phyloP scores from a whole-genome alignment of 2,329 filamentous ascomycete species.

The Graphiopsis chlorocephala region DNA sequence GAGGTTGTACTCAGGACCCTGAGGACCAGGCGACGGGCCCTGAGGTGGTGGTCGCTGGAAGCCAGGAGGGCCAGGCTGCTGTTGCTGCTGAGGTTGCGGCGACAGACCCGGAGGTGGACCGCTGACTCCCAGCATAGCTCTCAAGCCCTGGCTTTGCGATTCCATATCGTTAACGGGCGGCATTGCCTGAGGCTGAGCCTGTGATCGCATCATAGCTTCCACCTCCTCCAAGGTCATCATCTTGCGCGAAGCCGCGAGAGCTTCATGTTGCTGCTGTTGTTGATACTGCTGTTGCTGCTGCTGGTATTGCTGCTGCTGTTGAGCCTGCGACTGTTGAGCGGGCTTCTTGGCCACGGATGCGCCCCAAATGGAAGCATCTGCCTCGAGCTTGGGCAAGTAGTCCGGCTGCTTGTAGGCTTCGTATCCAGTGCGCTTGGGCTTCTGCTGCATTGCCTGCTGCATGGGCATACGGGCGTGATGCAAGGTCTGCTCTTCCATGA shows the following conservation, averaged over 20 bases:
- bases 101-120: constrained; percentile 21
- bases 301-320: constrained; percentile 18
- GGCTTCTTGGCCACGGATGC: constrained; percentile 60
- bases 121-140: constrained; percentile 35
- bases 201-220: constrained; percentile 82
- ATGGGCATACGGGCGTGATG: constrained; percentile 72
- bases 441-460: constrained; percentile 50
- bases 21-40: constrained; percentile 29
- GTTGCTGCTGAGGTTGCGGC: constrained; percentile 31
- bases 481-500: constrained; percentile 86
- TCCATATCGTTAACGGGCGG: constrained; percentile 25
- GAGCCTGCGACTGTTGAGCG: constrained; percentile 30
- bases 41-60: constrained; percentile 48
- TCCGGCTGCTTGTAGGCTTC: constrained; percentile 85
- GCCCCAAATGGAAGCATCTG: constrained; percentile 91
- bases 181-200: constrained; percentile 47
- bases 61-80: constrained; percentile 42
- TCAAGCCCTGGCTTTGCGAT: constrained; percentile 33
- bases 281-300: constrained; percentile 15
- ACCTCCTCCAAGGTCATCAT: constrained; percentile 97
- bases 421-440: constrained; percentile 76
- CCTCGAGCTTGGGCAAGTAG: constrained; percentile 84
- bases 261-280: constrained; percentile 16
- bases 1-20: constrained; percentile 40
- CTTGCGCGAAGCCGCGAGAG: constrained; percentile 56